phyloP scores from a whole-genome alignment of 2,329 filamentous ascomycete species.

The Talaromyces sp. region DNA sequence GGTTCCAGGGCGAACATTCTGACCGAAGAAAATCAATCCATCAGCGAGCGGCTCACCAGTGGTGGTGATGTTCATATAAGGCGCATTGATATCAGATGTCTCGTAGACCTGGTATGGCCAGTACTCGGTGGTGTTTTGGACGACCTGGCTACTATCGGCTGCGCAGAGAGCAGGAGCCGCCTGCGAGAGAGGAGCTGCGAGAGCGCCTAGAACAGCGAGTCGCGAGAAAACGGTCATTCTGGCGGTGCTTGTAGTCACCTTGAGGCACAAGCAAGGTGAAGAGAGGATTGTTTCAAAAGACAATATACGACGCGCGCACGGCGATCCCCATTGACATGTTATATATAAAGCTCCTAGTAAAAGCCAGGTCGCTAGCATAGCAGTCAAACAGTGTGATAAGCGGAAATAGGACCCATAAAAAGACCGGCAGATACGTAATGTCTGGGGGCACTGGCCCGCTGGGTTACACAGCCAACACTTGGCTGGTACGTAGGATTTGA shows the following conservation, averaged over 20 bases:
- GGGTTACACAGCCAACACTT: neutral
- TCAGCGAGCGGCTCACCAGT: neutral
- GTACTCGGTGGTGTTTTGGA: neutral
- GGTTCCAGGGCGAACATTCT: neutral
- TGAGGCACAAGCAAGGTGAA: neutral
- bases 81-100: neutral
- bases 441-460: neutral
- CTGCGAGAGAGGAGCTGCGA: neutral
- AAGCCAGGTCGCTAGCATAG: neutral
- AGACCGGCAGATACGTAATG: neutral
- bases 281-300: neutral
- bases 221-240: neutral
- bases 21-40: constrained; percentile 2
- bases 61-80: neutral
- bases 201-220: neutral
- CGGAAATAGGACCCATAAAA: neutral
- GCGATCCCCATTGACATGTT: neutral
- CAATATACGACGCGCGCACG: neutral
- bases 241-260: neutral
- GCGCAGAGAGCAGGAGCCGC: neutral
- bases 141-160: neutral
- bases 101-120: constrained; percentile 3
- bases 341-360: neutral
- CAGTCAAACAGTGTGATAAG: neutral
- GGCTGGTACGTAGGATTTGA: neutral